Evolutionary conservation across 192 early-diverging fungal genomes (phyloP).

Genomic region (Backusella morwellensis): DNA sequence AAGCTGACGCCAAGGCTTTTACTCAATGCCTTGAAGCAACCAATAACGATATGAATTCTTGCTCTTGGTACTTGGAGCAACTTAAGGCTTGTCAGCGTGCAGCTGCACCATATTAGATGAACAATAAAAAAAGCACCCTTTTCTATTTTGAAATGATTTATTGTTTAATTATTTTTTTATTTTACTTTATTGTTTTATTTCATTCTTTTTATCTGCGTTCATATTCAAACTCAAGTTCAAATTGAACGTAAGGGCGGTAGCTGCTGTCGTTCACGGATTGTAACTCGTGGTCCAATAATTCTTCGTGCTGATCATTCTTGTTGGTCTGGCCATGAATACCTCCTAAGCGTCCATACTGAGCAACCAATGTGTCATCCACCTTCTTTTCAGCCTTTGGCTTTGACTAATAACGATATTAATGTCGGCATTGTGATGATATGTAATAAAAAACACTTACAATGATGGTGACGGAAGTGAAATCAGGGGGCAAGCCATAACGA

Average conservation of each 20-base stretch:
- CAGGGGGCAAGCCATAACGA: conserved; percentile 96
- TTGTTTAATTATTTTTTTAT: background rate
- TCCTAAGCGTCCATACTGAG: conserved; percentile 83
- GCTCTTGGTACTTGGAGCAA: conserved; percentile 90
- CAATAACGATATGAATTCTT: conserved; percentile 74
- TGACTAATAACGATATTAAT: conserved; percentile 40
- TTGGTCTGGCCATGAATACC: conserved; percentile 52
- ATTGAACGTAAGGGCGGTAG: conserved; percentile 89
- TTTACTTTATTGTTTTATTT: background rate
- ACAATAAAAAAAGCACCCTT: background rate
- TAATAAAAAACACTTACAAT: conserved; percentile 43
- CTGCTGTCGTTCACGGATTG: conserved; percentile 82
- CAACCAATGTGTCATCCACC: conserved; percentile 71
- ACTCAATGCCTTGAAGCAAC: conserved; percentile 83
- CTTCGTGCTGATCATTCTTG: conserved; percentile 53
- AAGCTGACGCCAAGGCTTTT: conserved; percentile 78
- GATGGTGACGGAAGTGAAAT: conserved; percentile 80
- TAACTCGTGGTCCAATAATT: conserved; percentile 79
- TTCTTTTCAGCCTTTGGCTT: conserved; percentile 81
- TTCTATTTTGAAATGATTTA: background rate
- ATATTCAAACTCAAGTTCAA: conserved; percentile 58
- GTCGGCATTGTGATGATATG: background rate
- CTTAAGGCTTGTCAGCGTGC: conserved; percentile 86
- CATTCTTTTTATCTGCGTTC: conserved; percentile 17
- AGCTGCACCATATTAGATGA: conserved; percentile 39